A percentile compares a stretch with the other conserved stretches of the same genome.
These are phyloP conservation scores for Diplosphaera chodatii DNA, from an alignment of 139 green algal species.

Conservation along the genomic window DNA sequence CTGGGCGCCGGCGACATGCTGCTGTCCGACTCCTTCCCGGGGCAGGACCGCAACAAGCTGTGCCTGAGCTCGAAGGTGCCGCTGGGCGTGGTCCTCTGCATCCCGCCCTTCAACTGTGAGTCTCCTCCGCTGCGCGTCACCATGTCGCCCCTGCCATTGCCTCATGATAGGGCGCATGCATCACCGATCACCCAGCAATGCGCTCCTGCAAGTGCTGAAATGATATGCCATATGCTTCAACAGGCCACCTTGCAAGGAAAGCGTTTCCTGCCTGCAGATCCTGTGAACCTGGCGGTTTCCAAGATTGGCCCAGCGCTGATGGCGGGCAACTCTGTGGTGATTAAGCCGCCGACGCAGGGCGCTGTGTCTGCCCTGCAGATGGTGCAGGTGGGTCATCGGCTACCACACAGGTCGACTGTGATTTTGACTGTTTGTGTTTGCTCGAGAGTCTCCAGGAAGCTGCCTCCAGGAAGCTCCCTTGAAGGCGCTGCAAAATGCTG, in stretches of 20 bases:
- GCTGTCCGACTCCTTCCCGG: slow-evolving; percentile 84
- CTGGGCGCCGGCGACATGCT: slow-evolving; percentile 83
- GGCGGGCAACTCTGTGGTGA: slow-evolving; percentile 90
- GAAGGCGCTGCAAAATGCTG: too few relatives aligned
- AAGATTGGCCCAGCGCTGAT: slow-evolving; percentile 95
- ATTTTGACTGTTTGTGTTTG: too few relatives aligned
- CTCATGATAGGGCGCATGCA: too few relatives aligned
- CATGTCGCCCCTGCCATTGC: too few relatives aligned
- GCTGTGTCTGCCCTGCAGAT: slow-evolving; percentile 81
- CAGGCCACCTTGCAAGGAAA: too few relatives aligned
- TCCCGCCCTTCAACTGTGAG: slow-evolving; percentile 93
- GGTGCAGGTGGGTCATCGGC: slow-evolving; percentile 33
- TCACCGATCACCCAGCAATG: too few relatives aligned
- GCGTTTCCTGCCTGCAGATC: too few relatives aligned
- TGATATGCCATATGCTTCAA: too few relatives aligned
- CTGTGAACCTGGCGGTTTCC: slow-evolving; percentile 82
- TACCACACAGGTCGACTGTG: too few relatives aligned
- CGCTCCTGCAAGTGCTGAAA: too few relatives aligned
- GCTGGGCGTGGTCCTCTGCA: slow-evolving; percentile 63
- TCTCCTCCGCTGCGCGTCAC: neutral
- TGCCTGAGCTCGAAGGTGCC: slow-evolving; percentile 74
- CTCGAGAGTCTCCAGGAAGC: too few relatives aligned
- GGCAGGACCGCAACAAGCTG: slow-evolving; percentile 84
- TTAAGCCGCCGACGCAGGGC: slow-evolving; percentile 95
- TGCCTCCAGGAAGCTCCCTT: too few relatives aligned